Evolutionary conservation across 163 green algal genomes (phyloP).

Genomic region (Scenedesmus sp.): DNA sequence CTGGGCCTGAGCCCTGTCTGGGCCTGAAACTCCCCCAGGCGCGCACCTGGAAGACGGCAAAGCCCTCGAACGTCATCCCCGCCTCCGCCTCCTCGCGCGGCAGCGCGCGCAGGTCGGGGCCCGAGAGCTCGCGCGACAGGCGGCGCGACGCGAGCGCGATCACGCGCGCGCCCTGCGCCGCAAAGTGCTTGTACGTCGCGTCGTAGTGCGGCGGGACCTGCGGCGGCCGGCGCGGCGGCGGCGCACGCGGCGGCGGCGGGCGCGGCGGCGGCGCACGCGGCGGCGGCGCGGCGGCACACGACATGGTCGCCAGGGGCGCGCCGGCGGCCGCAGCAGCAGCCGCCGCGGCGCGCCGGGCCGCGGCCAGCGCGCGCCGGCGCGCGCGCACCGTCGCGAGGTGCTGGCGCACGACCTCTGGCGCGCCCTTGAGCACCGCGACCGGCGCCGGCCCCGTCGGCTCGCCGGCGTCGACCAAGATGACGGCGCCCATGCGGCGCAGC

Average conservation of each 20-base stretch:
- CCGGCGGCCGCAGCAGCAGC: too few species aligned
- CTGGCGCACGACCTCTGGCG: slow-evolving; percentile 87
- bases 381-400: slow-evolving; percentile 54
- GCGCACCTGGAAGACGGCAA: slow-evolving; percentile 85
- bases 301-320: too few species aligned
- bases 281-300: too few species aligned
- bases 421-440: slow-evolving; percentile 78
- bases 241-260: too few species aligned
- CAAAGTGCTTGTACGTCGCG: slow-evolving; percentile 83
- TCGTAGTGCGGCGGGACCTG: slow-evolving; percentile 84
- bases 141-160: slow-evolving; percentile 89
- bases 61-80: slow-evolving; percentile 67
- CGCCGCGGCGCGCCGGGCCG: too few species aligned
- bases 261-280: too few species aligned
- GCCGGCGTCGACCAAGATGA: slow-evolving; percentile 70
- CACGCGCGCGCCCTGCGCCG: slow-evolving; percentile 90
- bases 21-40: too few species aligned
- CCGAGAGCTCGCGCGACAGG: slow-evolving; percentile 36
- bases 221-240: neutral
- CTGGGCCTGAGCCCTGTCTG: too few species aligned
- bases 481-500: slow-evolving; percentile 93
- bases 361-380: too few species aligned
- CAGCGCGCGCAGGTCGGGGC: slow-evolving; percentile 60
- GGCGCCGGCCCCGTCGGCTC: neutral
- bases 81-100: slow-evolving; percentile 75